Evolutionary conservation across 2,329 filamentous ascomycete species (phyloP).

Genomic region (Neonectria neomacrospora): DNA sequence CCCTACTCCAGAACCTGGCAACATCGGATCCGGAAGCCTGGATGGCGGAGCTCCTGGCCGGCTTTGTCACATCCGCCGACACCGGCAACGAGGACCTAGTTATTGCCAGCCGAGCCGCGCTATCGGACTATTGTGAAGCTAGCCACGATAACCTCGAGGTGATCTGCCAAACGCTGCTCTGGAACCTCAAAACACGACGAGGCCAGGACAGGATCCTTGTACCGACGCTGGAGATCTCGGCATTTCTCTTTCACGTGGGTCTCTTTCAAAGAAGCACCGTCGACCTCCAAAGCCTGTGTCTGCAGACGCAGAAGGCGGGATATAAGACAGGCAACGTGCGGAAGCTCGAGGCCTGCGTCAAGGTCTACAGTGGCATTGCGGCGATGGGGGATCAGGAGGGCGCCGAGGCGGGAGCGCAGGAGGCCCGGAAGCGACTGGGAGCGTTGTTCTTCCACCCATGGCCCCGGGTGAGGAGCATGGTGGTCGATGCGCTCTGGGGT

Average conservation of each 20-base stretch:
- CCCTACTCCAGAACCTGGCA: slow-evolving; percentile 51
- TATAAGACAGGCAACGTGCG: slow-evolving; percentile 85
- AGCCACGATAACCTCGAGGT: slow-evolving; percentile 54
- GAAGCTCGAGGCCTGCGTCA: slow-evolving; percentile 83
- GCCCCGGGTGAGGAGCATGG: slow-evolving; percentile 73
- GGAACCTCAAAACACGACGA: slow-evolving; percentile 64
- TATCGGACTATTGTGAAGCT: slow-evolving; percentile 64
- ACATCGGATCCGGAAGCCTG: slow-evolving; percentile 50
- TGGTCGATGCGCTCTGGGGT: slow-evolving; percentile 70
- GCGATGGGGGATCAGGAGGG: slow-evolving; percentile 41
- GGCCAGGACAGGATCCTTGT: slow-evolving; percentile 77
- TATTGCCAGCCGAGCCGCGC: slow-evolving; percentile 72
- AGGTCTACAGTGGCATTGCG: slow-evolving; percentile 79
- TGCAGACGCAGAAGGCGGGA: slow-evolving; percentile 79
- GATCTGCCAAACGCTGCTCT: slow-evolving; percentile 62
- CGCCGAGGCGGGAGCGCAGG: slow-evolving; percentile 52
- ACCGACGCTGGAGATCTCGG: slow-evolving; percentile 79
- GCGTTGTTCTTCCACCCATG: slow-evolving; percentile 84
- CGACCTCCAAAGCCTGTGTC: slow-evolving; percentile 69
- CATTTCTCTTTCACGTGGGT: slow-evolving; percentile 78
- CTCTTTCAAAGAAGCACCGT: slow-evolving; percentile 56
- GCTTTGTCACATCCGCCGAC: slow-evolving; percentile 78
- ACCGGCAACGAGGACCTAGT: slow-evolving; percentile 82
- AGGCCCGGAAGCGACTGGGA: slow-evolving; percentile 74
- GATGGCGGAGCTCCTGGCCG: slow-evolving; percentile 69